Conservation (phyloP, 2,329 filamentous ascomycete species). For the Pseudocercospora ulei region DNA sequence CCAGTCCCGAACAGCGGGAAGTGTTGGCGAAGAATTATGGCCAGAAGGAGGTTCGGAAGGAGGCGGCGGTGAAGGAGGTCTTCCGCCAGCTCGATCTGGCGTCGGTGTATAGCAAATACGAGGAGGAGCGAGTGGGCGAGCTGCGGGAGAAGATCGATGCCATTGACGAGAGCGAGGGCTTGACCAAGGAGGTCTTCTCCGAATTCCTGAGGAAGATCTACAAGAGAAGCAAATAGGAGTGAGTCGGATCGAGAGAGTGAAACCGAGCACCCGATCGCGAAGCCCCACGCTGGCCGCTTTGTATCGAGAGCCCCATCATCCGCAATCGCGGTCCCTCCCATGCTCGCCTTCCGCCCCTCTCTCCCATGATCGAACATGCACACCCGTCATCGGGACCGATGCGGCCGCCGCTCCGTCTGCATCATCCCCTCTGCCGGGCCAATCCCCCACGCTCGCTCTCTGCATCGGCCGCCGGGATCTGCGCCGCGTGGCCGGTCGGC, state of each 20-base stretch:
- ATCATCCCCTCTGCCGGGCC: too few species aligned
- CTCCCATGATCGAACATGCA: too few species aligned
- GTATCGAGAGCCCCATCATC: too few species aligned
- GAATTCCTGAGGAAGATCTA: conserved; percentile 93
- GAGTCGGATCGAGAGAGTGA: too few species aligned
- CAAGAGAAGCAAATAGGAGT: conserved; percentile 84
- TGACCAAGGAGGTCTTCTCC: conserved; percentile 86
- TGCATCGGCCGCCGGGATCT: conserved; percentile 48
- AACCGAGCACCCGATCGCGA: too few species aligned
- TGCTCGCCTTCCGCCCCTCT: too few species aligned
- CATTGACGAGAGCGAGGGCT: conserved; percentile 74
- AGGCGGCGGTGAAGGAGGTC: conserved; percentile 77
- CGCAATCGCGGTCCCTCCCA: too few species aligned
- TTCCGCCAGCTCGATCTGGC: conserved; percentile 79
- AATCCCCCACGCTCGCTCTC: too few species aligned
- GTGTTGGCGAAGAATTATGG: conserved; percentile 90
- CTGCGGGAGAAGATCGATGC: conserved; percentile 64
- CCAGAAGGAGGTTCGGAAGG: conserved; percentile 72
- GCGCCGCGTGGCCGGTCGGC: conserved; percentile 49
- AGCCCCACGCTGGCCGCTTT: too few species aligned
- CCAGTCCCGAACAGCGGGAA: conserved; percentile 74
- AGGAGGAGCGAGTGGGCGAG: conserved; percentile 75
- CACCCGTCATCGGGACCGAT: too few species aligned
- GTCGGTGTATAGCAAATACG: conserved; percentile 74
- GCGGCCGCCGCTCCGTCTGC: too few species aligned